Conservation (phyloP, 306 rosid genomes). For the Erythrophleum fordii region DNA sequence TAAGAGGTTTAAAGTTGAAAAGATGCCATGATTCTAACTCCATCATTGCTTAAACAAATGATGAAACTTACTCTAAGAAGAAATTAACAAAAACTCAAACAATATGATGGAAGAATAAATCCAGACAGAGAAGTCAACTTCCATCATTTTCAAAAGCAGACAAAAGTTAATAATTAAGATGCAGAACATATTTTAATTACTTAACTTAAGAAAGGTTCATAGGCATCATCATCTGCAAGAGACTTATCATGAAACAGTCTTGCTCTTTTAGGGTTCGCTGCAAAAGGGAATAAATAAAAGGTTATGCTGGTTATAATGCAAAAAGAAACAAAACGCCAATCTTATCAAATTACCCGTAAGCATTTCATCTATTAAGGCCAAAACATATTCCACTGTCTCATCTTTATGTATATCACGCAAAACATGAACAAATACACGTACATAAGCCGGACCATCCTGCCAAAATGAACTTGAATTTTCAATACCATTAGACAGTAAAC, state of each 20-base stretch:
- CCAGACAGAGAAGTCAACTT: background rate
- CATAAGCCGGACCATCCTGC: constrained; percentile 88
- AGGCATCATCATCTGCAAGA: constrained; percentile 61
- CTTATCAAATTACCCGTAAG: constrained; percentile 59
- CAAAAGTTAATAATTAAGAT: background rate
- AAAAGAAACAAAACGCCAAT: background rate
- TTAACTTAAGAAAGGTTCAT: constrained; percentile 76
- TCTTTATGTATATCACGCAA: constrained; percentile 78
- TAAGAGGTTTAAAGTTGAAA: background rate
- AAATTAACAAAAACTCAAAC: background rate
- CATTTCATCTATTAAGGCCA: constrained; percentile 78
- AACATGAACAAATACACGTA: constrained; percentile 73
- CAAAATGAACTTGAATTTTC: constrained; percentile 26
- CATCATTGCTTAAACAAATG: background rate
- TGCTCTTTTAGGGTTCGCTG: constrained; percentile 78
- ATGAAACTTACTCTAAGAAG: background rate
- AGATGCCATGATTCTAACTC: background rate
- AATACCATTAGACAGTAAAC: constrained; percentile 22
- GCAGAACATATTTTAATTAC: constrained; percentile 20
- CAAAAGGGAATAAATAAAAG: constrained; percentile 23
- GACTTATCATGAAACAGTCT: constrained; percentile 70
- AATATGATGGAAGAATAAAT: background rate
- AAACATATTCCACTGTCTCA: constrained; percentile 80
- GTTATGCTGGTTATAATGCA: constrained; percentile 1
- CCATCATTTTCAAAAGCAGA: constrained; percentile 6